Conservation (phyloP, 2,329 filamentous ascomycete genomes). For the Hypoxylon sp. region DNA sequence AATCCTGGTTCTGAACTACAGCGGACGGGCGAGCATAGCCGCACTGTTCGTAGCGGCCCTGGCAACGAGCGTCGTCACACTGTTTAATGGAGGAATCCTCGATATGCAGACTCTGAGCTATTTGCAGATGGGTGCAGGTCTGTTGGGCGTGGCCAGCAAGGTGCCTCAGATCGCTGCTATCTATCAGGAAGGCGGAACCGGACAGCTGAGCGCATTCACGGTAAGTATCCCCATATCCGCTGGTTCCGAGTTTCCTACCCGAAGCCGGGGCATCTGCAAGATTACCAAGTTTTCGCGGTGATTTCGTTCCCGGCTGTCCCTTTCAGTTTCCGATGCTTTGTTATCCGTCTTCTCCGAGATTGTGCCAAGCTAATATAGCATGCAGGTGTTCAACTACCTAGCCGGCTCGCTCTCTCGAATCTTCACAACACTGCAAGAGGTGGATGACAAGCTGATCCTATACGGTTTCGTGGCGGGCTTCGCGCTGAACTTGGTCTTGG, state of each 20-base stretch:
- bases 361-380: constrained; percentile 30
- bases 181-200: constrained; percentile 87
- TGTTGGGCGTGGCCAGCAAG: constrained; percentile 90
- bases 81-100: constrained; percentile 78
- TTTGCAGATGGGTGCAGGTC: constrained; percentile 87
- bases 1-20: constrained; percentile 87
- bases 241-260: neutral
- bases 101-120: constrained; percentile 77
- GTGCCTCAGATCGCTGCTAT: constrained; percentile 93
- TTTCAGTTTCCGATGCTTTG: neutral
- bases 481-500: constrained; percentile 87
- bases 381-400: constrained; percentile 97
- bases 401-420: constrained; percentile 92
- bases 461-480: constrained; percentile 96
- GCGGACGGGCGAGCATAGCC: constrained; percentile 76
- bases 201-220: constrained; percentile 95
- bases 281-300: constrained; percentile 16
- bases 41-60: constrained; percentile 85
- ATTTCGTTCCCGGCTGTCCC: constrained; percentile 3
- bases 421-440: constrained; percentile 97
- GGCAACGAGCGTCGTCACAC: constrained; percentile 75
- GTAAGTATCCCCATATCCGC: constrained; percentile 66
- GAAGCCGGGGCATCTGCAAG: constrained; percentile 2
- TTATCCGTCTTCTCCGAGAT: neutral
- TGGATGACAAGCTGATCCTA: constrained; percentile 95